Evolutionary conservation across 208 protist genomes (phyloP), one percentile per base, ranked within the genome.

Genomic region (Crithidia thermophila): DNA sequence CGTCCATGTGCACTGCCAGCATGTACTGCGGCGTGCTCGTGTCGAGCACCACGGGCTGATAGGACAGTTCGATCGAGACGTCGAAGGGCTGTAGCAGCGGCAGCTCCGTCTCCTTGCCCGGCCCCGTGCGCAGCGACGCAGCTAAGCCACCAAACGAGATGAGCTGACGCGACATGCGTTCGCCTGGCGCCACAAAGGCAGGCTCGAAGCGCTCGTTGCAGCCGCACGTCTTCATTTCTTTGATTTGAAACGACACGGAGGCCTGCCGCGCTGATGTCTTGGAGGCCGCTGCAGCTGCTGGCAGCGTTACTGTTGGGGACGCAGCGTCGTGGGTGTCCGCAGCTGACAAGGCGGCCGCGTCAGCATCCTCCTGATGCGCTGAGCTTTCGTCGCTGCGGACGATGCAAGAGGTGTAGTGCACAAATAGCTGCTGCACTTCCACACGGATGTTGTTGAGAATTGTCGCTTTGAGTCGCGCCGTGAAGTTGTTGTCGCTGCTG

Each of bases 401-500:
- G 1, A 52, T 28, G 43, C 50, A 52, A 11, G 64, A 77, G 3
- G 69, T 77, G 66, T 93, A 95, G 27, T 65, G 63, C 13, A 94
- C 50, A 39, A 58, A 60, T 11, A 94, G 49, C 43, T 86, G 52
- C 30, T 84, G 37, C 30, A 94, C 61, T 28, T 82, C 64, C 4
- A 96, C 36, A 36, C 85, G 67, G 21, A 96, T 66, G 63, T 96
- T 96, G 70, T 90, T 92, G 6, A 93, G 50, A 37, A 96, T 88
- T 42, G 52, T 82, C 2, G 86, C 82, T 57, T 87, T 84, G n/a
- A 96, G 72, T 14, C 91, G 88, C 0, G 81, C 82, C 0, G 81
- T 74, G 58, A 94, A 96, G 51, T 82, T 89, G 36, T 59, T 77
- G 55, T 88, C 81, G n/a, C 43, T 53, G 49, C 51, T 66, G 30